Conservation (phyloP, 2,329 filamentous ascomycete species). For the Calonectria hongkongensis region DNA sequence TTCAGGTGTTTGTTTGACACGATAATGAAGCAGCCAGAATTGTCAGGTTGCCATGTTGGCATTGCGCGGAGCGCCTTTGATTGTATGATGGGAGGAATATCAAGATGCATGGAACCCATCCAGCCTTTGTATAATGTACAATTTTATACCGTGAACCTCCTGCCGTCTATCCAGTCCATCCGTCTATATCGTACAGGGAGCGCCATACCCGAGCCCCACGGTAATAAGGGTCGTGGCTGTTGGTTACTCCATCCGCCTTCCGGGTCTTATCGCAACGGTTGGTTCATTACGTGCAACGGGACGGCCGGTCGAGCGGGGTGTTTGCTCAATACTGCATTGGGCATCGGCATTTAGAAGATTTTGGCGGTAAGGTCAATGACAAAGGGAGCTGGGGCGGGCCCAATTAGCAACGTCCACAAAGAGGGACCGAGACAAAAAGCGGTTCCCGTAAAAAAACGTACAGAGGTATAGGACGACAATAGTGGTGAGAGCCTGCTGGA, state of each 20-base stretch:
- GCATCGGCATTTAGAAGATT: conserved; percentile 60
- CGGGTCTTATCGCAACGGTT: neutral
- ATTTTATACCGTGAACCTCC: conserved; percentile 48
- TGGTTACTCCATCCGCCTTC: conserved; percentile 31
- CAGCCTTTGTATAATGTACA: conserved; percentile 51
- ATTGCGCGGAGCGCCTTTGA: conserved; percentile 22
- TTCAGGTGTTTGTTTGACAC: conserved; percentile 18
- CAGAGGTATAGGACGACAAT: conserved; percentile 85
- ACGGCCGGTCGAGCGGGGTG: neutral
- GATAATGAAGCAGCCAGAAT: conserved; percentile 13
- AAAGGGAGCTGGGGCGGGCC: conserved; percentile 70
- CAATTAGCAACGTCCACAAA: conserved; percentile 36
- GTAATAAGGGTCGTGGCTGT: conserved; percentile 31
- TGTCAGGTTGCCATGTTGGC: conserved; percentile 8
- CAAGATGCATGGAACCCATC: conserved; percentile 43
- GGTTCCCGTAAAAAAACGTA: conserved; percentile 66
- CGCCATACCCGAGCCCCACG: conserved; percentile 39
- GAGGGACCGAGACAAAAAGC: neutral
- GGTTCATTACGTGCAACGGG: conserved; percentile 21
- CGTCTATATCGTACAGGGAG: conserved; percentile 53
- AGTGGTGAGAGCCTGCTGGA: conserved; percentile 80
- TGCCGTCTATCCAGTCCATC: conserved; percentile 44
- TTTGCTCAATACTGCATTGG: conserved; percentile 4
- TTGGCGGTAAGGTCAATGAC: conserved; percentile 71
- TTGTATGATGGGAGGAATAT: conserved; percentile 42